These are phyloP conservation scores for Phytophthora vignae DNA, from an alignment of 352 stramenopile genomes.

Conservation along the genomic window DNA sequence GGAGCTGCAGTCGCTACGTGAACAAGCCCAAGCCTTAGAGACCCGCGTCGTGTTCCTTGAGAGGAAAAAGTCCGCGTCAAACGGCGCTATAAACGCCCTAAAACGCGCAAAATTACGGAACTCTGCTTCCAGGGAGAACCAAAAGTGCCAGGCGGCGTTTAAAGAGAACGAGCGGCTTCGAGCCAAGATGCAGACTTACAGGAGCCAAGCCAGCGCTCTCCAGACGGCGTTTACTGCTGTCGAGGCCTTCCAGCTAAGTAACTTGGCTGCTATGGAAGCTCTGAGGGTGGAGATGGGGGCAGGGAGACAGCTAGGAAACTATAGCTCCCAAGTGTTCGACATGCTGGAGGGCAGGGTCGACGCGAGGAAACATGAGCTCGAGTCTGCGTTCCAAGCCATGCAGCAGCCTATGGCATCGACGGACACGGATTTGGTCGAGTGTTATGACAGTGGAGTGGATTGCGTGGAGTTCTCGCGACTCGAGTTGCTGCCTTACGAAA, in stretches of 20 bases:
- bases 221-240: background rate
- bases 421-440: constrained; percentile 16
- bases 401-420: constrained; percentile 3
- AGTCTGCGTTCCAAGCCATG: background rate
- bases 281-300: constrained; percentile 9
- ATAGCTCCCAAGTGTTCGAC: constrained; percentile 8
- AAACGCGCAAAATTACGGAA: constrained; percentile 1
- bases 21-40: constrained; percentile 20
- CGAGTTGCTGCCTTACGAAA: constrained; percentile 18
- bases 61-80: background rate
- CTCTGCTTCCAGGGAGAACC: constrained; percentile 13
- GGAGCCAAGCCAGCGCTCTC: background rate
- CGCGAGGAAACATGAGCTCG: constrained; percentile 13
- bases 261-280: background rate
- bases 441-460: background rate
- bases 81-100: background rate
- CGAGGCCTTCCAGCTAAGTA: constrained; percentile 1
- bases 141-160: background rate
- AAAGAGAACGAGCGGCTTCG: constrained; percentile 21
- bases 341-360: constrained; percentile 24
- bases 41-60: constrained; percentile 11
- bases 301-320: background rate
- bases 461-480: constrained; percentile 10
- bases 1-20: constrained; percentile 18
- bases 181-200: constrained; percentile 3